Evolutionary conservation across 129 eudicot species (phyloP).

Genomic region (Tagetes patula): DNA sequence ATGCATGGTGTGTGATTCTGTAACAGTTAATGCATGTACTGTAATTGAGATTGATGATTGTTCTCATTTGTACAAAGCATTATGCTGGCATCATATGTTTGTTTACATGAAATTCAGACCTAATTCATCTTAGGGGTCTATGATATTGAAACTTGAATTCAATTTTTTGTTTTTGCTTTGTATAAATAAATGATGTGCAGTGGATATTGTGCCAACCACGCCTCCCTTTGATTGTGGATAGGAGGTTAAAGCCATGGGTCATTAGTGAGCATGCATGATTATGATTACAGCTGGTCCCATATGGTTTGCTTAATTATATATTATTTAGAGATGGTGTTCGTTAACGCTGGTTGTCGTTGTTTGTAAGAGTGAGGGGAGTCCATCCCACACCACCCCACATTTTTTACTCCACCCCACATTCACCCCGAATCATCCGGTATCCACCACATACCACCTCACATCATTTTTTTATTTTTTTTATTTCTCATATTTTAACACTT

Average conservation of each 20-base stretch:
- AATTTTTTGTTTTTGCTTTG: neutral
- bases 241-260: neutral
- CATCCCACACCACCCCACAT: too few relatives aligned
- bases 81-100: constrained; percentile 7
- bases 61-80: constrained; percentile 19
- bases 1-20: constrained; percentile 6
- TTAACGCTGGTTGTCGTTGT: too few relatives aligned
- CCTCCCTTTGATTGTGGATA: neutral
- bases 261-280: constrained; percentile 2
- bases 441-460: too few relatives aligned
- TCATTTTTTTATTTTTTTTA: too few relatives aligned
- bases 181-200: neutral
- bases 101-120: neutral
- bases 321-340: too few relatives aligned
- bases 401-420: too few relatives aligned
- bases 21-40: constrained; percentile 12
- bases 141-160: constrained; percentile 1
- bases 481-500: too few relatives aligned
- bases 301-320: neutral
- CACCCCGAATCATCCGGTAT: too few relatives aligned
- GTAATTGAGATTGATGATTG: constrained; percentile 1
- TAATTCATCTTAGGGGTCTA: constrained; percentile 1
- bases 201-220: neutral
- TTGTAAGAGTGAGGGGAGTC: too few relatives aligned
- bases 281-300: neutral